Evolutionary conservation across 2,329 filamentous ascomycete genomes (phyloP), one percentile per base, ranked within the genome.

Genomic region (Phyllosticta citrichinensis): DNA sequence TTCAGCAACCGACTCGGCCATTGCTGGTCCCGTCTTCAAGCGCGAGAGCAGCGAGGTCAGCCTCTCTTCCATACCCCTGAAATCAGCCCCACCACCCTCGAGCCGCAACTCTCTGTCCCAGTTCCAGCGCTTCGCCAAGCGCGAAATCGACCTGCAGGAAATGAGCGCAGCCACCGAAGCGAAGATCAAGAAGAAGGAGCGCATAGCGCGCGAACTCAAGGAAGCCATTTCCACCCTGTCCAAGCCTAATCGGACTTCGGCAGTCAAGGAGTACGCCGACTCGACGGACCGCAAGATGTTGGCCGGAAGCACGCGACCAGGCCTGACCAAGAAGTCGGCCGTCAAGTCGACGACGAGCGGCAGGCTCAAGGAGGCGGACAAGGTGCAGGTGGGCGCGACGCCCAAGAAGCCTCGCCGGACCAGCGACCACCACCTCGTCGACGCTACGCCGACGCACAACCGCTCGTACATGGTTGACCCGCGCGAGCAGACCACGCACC

Each of bases 181-280:
- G 1, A 89, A 83, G 71, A 79, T 82, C 33, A 83, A 78, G 66
- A 88, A 84, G 70, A 87, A 87, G 68, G 86, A 85, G 2, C 74
- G 82, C 22, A 80, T 90, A 1, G 84, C 90, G 55, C 83, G 85
- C 27, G 86, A 91, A 68, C 74, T 93, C 35, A 83, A 84, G 65
- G 83, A 89, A 62, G 89, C 89, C 9, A 92, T 94, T 56, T 83
- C 82, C 5, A 82, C 85, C 10, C 72, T 93, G 52, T 86, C 88
- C 70, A 90, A 86, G 72, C 89, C 89, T 0, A 91, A 93, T 67
- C 83, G 89, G 54, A 81, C 83, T 22, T 78, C 88, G 51, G 87
- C 86, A 12, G 84, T 85, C 33, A 86, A 85, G 66, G 81, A 84
- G 47, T 79, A 88, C 61, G 83, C 82, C 3, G 87, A 89, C 65